Percentiles rank a stretch among this genome's conserved stretches.
Evolutionary conservation across 768 basidiomycete genomes (phyloP).

Genomic region (Lactifluus hygrophoroides): DNA sequence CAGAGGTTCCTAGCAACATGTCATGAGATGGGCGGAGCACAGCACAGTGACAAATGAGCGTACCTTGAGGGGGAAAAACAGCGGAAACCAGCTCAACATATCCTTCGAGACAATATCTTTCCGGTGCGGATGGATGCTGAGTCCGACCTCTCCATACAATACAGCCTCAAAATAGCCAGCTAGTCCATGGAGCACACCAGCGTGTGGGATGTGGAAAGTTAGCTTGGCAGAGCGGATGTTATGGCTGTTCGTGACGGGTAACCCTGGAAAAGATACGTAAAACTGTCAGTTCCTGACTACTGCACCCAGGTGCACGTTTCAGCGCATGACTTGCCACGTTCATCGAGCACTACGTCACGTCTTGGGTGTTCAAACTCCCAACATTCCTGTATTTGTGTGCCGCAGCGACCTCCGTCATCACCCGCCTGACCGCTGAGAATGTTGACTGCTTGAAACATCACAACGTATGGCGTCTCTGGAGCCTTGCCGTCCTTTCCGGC

Average conservation of each 20-base stretch:
- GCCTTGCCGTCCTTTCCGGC: constrained; percentile 56
- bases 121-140: constrained; percentile 89
- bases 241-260: constrained; percentile 93
- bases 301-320: too few relatives aligned
- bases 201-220: constrained; percentile 89
- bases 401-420: constrained; percentile 56
- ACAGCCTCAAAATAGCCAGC: constrained; percentile 97
- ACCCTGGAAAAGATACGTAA: constrained; percentile 39
- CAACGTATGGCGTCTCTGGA: constrained; percentile 94
- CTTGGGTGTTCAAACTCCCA: constrained; percentile 97
- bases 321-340: constrained; percentile 47
- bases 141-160: constrained; percentile 79
- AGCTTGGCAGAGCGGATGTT: constrained; percentile 83
- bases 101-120: constrained; percentile 84
- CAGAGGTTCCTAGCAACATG: constrained; percentile 63
- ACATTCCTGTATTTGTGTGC: constrained; percentile 83
- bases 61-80: constrained; percentile 92
- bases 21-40: background rate
- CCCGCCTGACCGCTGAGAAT: constrained; percentile 73
- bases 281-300: background rate
- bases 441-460: constrained; percentile 95
- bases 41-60: constrained; percentile 21
- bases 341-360: constrained; percentile 65
- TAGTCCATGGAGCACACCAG: constrained; percentile 86
- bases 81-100: constrained; percentile 99